phyloP scores from a whole-genome alignment of 805 yeast species.

The Hanseniaspora singularis region DNA sequence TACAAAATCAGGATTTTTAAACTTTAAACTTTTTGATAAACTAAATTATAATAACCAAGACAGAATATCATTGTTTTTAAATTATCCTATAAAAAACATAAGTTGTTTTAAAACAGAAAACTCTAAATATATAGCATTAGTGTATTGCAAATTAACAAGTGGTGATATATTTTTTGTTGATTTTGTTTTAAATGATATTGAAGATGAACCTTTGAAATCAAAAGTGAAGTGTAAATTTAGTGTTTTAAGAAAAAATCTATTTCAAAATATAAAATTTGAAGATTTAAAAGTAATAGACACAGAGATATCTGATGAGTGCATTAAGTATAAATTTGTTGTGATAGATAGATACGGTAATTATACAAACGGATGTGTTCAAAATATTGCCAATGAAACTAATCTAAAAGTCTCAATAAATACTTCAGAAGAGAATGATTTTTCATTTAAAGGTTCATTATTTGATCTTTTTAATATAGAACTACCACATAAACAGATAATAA shows the following conservation, averaged over 20 bases:
- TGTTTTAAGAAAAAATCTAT: conserved; percentile 4
- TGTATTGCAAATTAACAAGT: background rate
- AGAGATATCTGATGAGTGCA: background rate
- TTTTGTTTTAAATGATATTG: background rate
- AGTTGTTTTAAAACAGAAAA: background rate
- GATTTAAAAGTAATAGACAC: conserved; percentile 1
- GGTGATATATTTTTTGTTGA: conserved; percentile 13
- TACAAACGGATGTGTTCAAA: conserved; percentile 5
- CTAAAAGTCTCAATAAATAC: background rate
- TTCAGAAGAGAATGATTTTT: background rate
- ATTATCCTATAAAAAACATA: background rate
- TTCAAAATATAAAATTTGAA: conserved; percentile 6
- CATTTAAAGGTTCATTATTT: conserved; percentile 5
- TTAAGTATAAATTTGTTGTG: background rate
- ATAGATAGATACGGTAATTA: conserved; percentile 14
- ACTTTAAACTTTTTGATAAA: conserved; percentile 11
- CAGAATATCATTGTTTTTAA: conserved; percentile 6
- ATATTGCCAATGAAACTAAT: background rate
- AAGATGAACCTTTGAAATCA: background rate
- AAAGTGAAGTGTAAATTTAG: conserved; percentile 4
- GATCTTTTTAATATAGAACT: conserved; percentile 10
- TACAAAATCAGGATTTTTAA: conserved; percentile 8
- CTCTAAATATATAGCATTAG: background rate
- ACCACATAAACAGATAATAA: conserved; percentile 2
- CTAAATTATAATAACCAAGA: background rate